Percentiles rank a stretch among this genome's conserved stretches.
phyloP scores from a whole-genome alignment of 2,329 filamentous ascomycete species.

The Phyllosticta paracitricarpa region DNA sequence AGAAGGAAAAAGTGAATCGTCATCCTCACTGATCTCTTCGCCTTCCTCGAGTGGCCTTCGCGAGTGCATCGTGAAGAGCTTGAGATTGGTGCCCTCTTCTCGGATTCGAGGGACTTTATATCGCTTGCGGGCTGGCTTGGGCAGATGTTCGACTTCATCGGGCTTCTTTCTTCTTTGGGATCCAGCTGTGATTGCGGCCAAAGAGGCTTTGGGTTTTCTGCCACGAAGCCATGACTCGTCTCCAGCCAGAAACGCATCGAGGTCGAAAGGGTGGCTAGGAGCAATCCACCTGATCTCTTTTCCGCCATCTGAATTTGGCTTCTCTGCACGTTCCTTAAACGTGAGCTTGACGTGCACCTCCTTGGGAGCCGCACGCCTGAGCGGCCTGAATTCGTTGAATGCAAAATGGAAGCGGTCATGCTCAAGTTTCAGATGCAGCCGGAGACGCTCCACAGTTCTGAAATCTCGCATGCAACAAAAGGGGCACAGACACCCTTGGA shows the following conservation, averaged over 20 bases:
- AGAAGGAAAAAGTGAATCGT: constrained; percentile 18
- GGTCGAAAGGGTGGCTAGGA: constrained; percentile 26
- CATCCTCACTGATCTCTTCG: constrained; percentile 33
- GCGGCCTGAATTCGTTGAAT: not conserved
- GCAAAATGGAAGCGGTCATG: not conserved
- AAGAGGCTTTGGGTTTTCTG: constrained; percentile 2
- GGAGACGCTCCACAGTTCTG: too few species aligned
- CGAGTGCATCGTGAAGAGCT: constrained; percentile 30
- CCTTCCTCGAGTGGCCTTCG: constrained; percentile 30
- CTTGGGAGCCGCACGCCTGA: not conserved
- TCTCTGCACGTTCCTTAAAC: not conserved
- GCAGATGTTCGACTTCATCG: constrained; percentile 14
- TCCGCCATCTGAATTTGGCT: constrained; percentile 12
- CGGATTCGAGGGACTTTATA: constrained; percentile 23
- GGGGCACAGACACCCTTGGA: too few species aligned
- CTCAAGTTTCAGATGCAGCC: not conserved
- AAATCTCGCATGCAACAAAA: too few species aligned
- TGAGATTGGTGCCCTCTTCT: constrained; percentile 20
- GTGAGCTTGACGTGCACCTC: not conserved
- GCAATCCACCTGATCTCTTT: constrained; percentile 23
- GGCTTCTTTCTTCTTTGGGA: constrained; percentile 13
- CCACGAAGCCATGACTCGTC: constrained; percentile 23
- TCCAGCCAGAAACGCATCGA: constrained; percentile 22
- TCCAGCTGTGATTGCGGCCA: not conserved
- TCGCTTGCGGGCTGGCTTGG: constrained; percentile 16